phyloP scores from a whole-genome alignment of 2,329 filamentous ascomycete species.

The Cryphonectria carpinicola region DNA sequence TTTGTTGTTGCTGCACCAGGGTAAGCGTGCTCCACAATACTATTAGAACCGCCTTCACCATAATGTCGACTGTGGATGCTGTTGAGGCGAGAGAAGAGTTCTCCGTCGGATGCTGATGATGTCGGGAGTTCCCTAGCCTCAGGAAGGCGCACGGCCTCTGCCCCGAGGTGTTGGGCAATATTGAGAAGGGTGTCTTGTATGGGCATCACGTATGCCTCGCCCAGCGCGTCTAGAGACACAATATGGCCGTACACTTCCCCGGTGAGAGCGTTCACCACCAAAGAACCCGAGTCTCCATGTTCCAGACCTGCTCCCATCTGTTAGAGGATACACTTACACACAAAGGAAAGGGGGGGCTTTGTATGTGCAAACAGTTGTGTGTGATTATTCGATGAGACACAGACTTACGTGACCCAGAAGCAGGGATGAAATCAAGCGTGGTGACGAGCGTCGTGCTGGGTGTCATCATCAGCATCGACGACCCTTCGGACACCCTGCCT shows the following conservation, averaged over 20 bases:
- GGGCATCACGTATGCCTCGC: constrained; percentile 9
- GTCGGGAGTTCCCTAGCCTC: constrained; percentile 11
- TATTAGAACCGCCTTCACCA: too few relatives aligned
- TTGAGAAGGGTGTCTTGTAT: not conserved
- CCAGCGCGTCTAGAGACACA: not conserved
- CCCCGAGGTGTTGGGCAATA: not conserved
- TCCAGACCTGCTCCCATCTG: not conserved
- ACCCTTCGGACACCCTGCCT: not conserved
- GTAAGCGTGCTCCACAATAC: not conserved
- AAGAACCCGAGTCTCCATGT: constrained; percentile 6
- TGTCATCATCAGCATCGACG: not conserved
- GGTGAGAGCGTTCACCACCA: constrained; percentile 4
- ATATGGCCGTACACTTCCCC: constrained; percentile 12
- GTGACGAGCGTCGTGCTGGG: not conserved
- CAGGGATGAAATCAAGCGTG: not conserved
- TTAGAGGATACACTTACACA: too few relatives aligned
- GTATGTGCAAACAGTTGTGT: too few relatives aligned
- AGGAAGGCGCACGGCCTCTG: constrained; percentile 21
- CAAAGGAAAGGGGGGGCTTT: too few relatives aligned
- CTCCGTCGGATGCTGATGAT: not conserved
- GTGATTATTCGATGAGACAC: too few relatives aligned
- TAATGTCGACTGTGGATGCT: not conserved
- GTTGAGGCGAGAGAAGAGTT: not conserved
- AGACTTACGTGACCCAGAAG: not conserved
- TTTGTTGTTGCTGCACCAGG: not conserved